These are phyloP conservation scores for Colletotrichum filicis DNA, from an alignment of 2,329 filamentous ascomycete species.

Conservation along the genomic window DNA sequence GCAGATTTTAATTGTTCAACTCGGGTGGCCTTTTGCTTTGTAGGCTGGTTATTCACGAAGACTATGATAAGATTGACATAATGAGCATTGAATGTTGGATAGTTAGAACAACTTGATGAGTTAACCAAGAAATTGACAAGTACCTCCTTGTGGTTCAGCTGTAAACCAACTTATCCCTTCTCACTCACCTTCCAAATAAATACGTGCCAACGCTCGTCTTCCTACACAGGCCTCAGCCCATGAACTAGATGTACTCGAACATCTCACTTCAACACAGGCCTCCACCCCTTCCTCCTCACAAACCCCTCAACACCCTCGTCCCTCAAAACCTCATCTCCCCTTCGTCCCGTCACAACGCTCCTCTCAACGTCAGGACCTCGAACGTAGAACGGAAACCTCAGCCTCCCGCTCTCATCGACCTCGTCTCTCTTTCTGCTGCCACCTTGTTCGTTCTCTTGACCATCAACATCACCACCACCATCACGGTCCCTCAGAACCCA, in stretches of 20 bases:
- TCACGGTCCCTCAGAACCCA: conserved; percentile 21
- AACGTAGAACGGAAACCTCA: conserved; percentile 70
- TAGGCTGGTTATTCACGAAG: neutral
- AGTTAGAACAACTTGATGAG: neutral
- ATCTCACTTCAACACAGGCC: conserved; percentile 51
- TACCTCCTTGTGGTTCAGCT: too few relatives aligned
- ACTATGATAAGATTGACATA: neutral
- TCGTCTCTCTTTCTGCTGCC: too few relatives aligned
- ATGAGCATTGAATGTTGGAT: neutral
- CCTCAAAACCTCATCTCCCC: conserved; percentile 66
- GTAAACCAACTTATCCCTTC: too few relatives aligned
- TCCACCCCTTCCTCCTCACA: conserved; percentile 70
- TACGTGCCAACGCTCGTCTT: too few relatives aligned
- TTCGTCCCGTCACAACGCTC: conserved; percentile 74
- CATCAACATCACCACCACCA: conserved; percentile 37
- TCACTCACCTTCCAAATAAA: too few relatives aligned
- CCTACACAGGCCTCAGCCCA: too few relatives aligned
- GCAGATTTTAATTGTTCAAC: neutral
- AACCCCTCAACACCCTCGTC: conserved; percentile 71
- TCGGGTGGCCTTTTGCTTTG: neutral
- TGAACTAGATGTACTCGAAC: neutral
- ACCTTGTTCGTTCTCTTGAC: conserved; percentile 22
- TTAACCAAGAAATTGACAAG: neutral
- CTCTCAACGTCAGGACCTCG: conserved; percentile 68
- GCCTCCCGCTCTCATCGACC: conserved; percentile 35